Percentiles rank a stretch among this genome's conserved stretches.
Evolutionary conservation across 129 eudicot species (phyloP).

Genomic region (Lactuca saligna): DNA sequence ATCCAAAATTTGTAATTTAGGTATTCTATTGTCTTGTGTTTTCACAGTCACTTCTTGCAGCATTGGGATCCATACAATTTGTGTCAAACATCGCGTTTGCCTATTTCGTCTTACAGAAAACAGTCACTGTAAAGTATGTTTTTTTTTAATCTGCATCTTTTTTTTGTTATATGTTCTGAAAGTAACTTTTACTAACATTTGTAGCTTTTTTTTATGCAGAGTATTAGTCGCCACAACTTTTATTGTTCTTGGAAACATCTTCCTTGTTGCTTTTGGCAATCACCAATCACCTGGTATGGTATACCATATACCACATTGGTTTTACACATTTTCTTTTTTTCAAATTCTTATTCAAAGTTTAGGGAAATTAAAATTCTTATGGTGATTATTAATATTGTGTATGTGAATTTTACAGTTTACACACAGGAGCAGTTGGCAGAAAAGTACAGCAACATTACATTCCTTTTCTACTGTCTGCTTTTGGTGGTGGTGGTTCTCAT

Average conservation of each 20-base stretch:
- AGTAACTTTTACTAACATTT: neutral
- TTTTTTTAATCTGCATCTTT: constrained; percentile 6
- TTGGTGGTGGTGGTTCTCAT: constrained; percentile 63
- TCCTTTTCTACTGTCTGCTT: constrained; percentile 77
- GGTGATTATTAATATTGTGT: neutral
- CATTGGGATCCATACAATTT: constrained; percentile 95
- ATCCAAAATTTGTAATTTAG: neutral
- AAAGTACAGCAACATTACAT: constrained; percentile 83
- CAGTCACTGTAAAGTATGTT: constrained; percentile 81
- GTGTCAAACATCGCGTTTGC: constrained; percentile 96
- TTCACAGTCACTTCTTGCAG: constrained; percentile 97
- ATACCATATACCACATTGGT: constrained; percentile 6
- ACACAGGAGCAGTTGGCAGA: constrained; percentile 94
- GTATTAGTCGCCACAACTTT: constrained; percentile 88
- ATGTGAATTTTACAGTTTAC: constrained; percentile 56
- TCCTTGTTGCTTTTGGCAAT: constrained; percentile 96
- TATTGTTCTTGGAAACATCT: constrained; percentile 89
- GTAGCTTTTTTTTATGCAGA: constrained; percentile 42
- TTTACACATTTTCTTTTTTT: neutral
- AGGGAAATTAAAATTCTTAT: neutral
- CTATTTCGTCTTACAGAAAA: constrained; percentile 76
- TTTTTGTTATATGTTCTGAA: neutral
- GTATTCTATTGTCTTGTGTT: constrained; percentile 12
- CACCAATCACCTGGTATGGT: constrained; percentile 93
- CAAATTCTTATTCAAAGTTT: neutral